A percentile compares a stretch with the other conserved stretches of the same genome.
phyloP scores from a whole-genome alignment of 2,329 filamentous ascomycete species.

The Cladosporium phlei region DNA sequence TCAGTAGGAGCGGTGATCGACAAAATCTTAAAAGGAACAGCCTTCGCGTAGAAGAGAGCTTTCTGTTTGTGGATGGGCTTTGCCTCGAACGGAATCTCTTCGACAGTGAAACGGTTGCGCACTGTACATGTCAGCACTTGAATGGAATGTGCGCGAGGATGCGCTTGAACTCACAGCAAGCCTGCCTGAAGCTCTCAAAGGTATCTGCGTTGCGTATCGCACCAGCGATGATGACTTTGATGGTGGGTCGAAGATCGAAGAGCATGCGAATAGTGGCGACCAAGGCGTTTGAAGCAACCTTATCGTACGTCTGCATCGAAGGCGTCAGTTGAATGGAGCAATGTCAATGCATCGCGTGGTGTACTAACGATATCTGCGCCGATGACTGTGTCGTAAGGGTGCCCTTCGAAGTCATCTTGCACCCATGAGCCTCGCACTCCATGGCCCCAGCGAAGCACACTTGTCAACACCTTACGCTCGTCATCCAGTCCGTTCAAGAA shows the following conservation, averaged over 20 bases:
- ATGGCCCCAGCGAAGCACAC: constrained; percentile 62
- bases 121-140: constrained; percentile 18
- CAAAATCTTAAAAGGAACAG: constrained; percentile 32
- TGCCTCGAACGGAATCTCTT: constrained; percentile 29
- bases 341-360: constrained; percentile 4
- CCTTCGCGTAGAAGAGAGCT: constrained; percentile 33
- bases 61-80: constrained; percentile 30
- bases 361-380: constrained; percentile 64
- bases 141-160: background rate
- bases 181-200: constrained; percentile 58
- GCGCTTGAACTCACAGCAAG: constrained; percentile 45
- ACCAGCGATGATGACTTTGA: constrained; percentile 62
- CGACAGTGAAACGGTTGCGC: constrained; percentile 28
- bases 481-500: constrained; percentile 62
- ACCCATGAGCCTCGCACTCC: constrained; percentile 56
- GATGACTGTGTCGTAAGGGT: constrained; percentile 57
- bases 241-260: constrained; percentile 51
- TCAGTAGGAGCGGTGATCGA: constrained; percentile 11
- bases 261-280: constrained; percentile 61
- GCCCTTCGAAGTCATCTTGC: constrained; percentile 44
- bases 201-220: constrained; percentile 68
- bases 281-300: constrained; percentile 57
- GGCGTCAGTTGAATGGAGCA: constrained; percentile 5
- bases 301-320: constrained; percentile 61
- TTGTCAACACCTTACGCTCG: constrained; percentile 42